These are phyloP conservation scores for Melastoma malabathricum DNA, from an alignment of 345 rosid genomes.

Conservation along the genomic window DNA sequence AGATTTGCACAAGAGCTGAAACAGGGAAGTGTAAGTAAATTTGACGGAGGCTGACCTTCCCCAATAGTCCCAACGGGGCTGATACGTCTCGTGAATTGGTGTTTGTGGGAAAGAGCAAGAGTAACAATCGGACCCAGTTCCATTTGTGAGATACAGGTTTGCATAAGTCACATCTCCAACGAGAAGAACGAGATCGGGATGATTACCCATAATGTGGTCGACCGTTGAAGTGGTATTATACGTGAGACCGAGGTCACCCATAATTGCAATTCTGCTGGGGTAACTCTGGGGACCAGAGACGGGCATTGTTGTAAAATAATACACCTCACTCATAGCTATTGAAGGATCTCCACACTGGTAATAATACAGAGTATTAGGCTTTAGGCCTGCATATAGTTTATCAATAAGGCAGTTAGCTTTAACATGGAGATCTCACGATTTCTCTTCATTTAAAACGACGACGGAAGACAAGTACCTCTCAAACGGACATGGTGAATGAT, in stretches of 20 bases:
- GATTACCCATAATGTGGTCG: slow-evolving; percentile 43
- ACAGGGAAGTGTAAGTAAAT: too few relatives aligned
- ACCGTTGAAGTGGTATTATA: slow-evolving; percentile 60
- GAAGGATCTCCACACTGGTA: slow-evolving; percentile 73
- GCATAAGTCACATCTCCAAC: slow-evolving; percentile 78
- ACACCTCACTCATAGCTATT: slow-evolving; percentile 35
- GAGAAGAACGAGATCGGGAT: slow-evolving; percentile 71
- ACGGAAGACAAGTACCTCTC: slow-evolving; percentile 19
- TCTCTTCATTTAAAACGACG: neutral
- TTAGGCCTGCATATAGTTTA: slow-evolving; percentile 36
- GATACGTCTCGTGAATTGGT: slow-evolving; percentile 64
- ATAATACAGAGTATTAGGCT: slow-evolving; percentile 37
- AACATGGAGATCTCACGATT: neutral
- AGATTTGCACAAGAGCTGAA: too few relatives aligned
- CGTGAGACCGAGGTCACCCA: slow-evolving; percentile 82
- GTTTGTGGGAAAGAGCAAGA: slow-evolving; percentile 35
- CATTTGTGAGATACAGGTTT: slow-evolving; percentile 52
- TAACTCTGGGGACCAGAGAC: slow-evolving; percentile 31
- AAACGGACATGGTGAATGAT: slow-evolving; percentile 78
- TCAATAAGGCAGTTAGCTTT: neutral
- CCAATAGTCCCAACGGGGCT: slow-evolving; percentile 98
- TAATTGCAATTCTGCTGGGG: slow-evolving; percentile 54
- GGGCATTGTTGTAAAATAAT: slow-evolving; percentile 67
- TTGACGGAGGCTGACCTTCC: slow-evolving; percentile 45
- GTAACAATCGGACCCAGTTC: slow-evolving; percentile 40